Evolutionary conservation across 306 rosid species (phyloP).

Genomic region (Cyamopsis tetragonoloba): DNA sequence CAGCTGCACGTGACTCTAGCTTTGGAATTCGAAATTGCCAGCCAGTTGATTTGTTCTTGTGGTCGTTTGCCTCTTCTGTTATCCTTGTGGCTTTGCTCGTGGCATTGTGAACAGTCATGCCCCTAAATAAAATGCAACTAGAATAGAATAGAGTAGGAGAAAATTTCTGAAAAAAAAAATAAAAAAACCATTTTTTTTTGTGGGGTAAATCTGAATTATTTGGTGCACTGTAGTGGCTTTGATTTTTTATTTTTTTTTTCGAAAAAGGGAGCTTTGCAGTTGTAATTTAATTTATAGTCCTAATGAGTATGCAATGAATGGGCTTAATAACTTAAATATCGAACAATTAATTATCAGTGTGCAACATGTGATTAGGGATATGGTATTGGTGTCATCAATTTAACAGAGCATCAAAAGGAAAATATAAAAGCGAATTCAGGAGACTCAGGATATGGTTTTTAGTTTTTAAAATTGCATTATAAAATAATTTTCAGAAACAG

Average conservation of each 20-base stretch:
- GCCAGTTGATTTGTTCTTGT: slow-evolving; percentile 25
- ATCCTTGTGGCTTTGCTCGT: slow-evolving; percentile 24
- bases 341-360: background rate
- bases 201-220: background rate
- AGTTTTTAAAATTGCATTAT: too few species aligned
- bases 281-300: slow-evolving; percentile 12
- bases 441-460: too few species aligned
- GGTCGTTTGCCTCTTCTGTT: slow-evolving; percentile 30
- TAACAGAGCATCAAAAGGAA: background rate
- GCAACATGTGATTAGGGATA: slow-evolving; percentile 2
- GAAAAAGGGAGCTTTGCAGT: background rate
- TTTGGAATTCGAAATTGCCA: slow-evolving; percentile 28
- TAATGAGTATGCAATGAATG: slow-evolving; percentile 5
- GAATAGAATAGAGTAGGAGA: background rate
- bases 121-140: background rate
- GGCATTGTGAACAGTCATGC: background rate
- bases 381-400: background rate
- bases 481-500: too few species aligned
- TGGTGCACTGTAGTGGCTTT: background rate
- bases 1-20: slow-evolving; percentile 8
- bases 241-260: background rate
- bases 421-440: background rate
- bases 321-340: background rate
- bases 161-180: background rate
- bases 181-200: background rate